Percentiles rank a stretch among this genome's conserved stretches.
These are phyloP conservation scores for Rubus parviflorus DNA, from an alignment of 306 rosid species.

Conservation along the genomic window DNA sequence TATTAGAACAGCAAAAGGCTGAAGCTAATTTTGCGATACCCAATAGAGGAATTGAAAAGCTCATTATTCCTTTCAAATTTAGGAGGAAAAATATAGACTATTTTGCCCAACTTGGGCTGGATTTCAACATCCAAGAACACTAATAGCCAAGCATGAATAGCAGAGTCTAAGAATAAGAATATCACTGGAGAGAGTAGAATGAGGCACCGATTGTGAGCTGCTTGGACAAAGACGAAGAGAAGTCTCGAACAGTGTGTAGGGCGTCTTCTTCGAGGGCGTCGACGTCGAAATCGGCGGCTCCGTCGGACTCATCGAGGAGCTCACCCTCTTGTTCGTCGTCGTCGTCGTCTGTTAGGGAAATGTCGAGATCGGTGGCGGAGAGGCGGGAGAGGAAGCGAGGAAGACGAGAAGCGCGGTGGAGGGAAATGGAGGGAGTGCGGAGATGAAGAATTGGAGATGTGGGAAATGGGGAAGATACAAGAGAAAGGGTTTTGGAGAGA, in stretches of 20 bases:
- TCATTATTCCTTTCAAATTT: not conserved
- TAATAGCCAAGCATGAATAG: no score
- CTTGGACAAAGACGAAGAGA: constrained; percentile 56
- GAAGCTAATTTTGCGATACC: not conserved
- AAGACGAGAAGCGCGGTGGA: constrained; percentile 6
- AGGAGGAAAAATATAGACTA: no score
- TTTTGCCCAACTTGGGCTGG: no score
- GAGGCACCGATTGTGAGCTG: constrained; percentile 49
- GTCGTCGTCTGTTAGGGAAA: constrained; percentile 1
- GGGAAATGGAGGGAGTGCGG: not conserved
- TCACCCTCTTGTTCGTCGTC: constrained; percentile 27
- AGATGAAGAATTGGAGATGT: not conserved
- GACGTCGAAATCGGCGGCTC: constrained; percentile 36
- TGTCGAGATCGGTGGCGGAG: constrained; percentile 25
- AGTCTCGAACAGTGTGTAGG: constrained; percentile 50
- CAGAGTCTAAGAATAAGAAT: no score
- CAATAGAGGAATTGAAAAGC: not conserved
- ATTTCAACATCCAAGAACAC: no score
- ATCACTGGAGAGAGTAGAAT: not conserved
- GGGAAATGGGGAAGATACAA: constrained; percentile 15
- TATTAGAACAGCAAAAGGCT: not conserved
- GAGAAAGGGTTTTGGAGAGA: constrained; percentile 19
- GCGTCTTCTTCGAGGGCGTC: constrained; percentile 69
- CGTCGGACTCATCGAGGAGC: constrained; percentile 32
- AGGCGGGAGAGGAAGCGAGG: constrained; percentile 33